Evolutionary conservation across 1,139 yeast species (phyloP).

Genomic region (Debaryomyces subglobosus): DNA sequence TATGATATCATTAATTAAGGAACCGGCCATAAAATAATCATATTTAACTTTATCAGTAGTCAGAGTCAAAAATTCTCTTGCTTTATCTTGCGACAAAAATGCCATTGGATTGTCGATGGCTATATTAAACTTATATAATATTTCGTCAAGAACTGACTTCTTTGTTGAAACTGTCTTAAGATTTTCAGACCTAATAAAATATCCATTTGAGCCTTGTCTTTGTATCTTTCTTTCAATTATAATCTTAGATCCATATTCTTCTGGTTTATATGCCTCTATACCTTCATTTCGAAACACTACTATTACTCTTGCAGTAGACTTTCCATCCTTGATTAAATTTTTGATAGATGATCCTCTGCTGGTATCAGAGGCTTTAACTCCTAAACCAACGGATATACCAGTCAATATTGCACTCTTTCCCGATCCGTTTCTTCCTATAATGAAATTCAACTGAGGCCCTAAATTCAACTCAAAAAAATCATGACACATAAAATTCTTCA

Average conservation of each 20-base stretch:
- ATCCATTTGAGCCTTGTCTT: conserved; percentile 51
- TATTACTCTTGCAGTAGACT: conserved; percentile 59
- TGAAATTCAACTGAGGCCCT: conserved; percentile 86
- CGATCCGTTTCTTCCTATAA: conserved; percentile 92
- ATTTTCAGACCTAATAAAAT: conserved; percentile 53
- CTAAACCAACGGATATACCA: conserved; percentile 87
- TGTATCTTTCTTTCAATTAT: conserved; percentile 71
- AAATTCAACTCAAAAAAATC: conserved; percentile 72
- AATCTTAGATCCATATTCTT: conserved; percentile 67
- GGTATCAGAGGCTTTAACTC: conserved; percentile 93
- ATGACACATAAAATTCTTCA: conserved; percentile 84
- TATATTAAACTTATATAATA: conserved; percentile 71
- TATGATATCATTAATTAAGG: conserved; percentile 65
- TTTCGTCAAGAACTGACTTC: conserved; percentile 65
- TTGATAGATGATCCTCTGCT: conserved; percentile 77
- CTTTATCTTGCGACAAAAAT: conserved; percentile 90
- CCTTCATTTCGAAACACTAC: conserved; percentile 69
- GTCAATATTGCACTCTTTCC: conserved; percentile 95
- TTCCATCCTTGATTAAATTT: conserved; percentile 79
- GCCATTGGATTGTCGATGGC: conserved; percentile 92
- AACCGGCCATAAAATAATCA: conserved; percentile 77
- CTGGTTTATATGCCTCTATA: conserved; percentile 62
- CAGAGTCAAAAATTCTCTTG: conserved; percentile 82
- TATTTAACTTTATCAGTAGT: conserved; percentile 74
- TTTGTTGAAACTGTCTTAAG: conserved; percentile 62